Percentiles rank a stretch among this genome's conserved stretches.
Evolutionary conservation across 495 filamentous ascomycete genomes (phyloP).

Genomic region (Podospora conica): DNA sequence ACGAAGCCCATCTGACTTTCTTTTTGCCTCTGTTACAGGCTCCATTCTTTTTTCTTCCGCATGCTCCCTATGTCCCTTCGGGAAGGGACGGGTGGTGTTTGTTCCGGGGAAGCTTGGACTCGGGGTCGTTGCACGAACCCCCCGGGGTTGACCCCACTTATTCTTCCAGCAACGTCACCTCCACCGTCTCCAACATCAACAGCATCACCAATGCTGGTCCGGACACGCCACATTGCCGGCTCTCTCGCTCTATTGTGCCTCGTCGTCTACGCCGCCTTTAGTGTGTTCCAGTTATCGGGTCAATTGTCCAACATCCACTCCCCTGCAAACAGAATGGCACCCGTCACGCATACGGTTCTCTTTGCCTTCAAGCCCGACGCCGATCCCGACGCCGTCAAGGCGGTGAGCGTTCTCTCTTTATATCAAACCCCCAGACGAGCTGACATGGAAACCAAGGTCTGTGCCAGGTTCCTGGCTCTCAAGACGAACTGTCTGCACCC

Average conservation of each 20-base stretch:
- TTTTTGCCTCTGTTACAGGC: neutral
- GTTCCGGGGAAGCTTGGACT: neutral
- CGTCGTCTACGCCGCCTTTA: neutral
- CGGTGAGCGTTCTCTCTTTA: conserved; percentile 17
- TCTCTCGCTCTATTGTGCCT: neutral
- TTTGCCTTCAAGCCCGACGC: conserved; percentile 53
- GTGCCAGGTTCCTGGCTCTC: conserved; percentile 27
- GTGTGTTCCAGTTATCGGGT: neutral
- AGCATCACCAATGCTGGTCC: neutral
- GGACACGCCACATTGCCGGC: neutral
- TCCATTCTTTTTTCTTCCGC: neutral
- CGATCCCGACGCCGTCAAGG: conserved; percentile 35
- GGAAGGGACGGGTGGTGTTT: neutral
- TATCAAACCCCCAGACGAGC: neutral
- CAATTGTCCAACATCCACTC: neutral
- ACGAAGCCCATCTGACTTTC: neutral
- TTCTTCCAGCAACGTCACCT: neutral
- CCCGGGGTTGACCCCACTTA: neutral
- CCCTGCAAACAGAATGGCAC: neutral
- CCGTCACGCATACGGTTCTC: conserved; percentile 53
- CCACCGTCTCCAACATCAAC: neutral
- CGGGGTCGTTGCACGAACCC: neutral
- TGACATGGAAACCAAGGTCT: conserved; percentile 15
- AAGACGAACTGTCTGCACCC: conserved; percentile 46
- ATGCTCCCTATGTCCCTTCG: neutral